A percentile compares a stretch with the other conserved stretches of the same genome.
phyloP scores from a whole-genome alignment of 768 basidiomycete genomes.

The Lactarius trivialis region DNA sequence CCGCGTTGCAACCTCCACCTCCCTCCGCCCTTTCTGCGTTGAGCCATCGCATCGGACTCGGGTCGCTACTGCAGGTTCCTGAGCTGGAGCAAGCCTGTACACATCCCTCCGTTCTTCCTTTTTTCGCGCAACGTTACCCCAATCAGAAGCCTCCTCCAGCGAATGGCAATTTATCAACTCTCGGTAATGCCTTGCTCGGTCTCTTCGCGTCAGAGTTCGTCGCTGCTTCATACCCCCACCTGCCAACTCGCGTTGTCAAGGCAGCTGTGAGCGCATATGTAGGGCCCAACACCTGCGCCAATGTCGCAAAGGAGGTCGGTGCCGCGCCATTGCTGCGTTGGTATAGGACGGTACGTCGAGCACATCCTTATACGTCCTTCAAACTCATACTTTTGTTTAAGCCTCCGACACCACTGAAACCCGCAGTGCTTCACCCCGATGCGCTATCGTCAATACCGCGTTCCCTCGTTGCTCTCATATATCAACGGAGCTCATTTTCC shows the following conservation, averaged over 20 bases:
- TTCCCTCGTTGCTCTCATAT: constrained; percentile 81
- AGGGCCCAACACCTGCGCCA: constrained; percentile 75
- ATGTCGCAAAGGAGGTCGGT: constrained; percentile 82
- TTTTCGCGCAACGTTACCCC: constrained; percentile 53
- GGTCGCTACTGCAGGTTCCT: constrained; percentile 44
- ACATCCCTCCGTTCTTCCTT: constrained; percentile 58
- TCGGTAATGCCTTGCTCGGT: constrained; percentile 88
- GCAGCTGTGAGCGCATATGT: constrained; percentile 90
- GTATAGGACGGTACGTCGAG: constrained; percentile 60
- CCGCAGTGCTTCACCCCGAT: constrained; percentile 67
- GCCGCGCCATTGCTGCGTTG: constrained; percentile 72
- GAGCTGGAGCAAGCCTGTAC: constrained; percentile 71
- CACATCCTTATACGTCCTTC: not conserved
- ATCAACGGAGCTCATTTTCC: constrained; percentile 77
- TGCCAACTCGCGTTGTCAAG: constrained; percentile 88
- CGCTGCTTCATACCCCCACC: constrained; percentile 74
- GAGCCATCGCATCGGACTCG: constrained; percentile 68
- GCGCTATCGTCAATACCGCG: constrained; percentile 85
- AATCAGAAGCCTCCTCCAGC: constrained; percentile 47
- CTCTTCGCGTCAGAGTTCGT: constrained; percentile 85
- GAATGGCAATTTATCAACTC: constrained; percentile 66
- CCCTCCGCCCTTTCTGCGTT: constrained; percentile 68
- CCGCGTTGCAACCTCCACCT: constrained; percentile 62
- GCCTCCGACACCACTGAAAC: constrained; percentile 43
- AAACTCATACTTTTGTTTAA: constrained; percentile 23